Percentiles rank a stretch among this genome's conserved stretches.
Evolutionary conservation across 768 basidiomycete genomes (phyloP).

Genomic region (Serendipita vermifera): DNA sequence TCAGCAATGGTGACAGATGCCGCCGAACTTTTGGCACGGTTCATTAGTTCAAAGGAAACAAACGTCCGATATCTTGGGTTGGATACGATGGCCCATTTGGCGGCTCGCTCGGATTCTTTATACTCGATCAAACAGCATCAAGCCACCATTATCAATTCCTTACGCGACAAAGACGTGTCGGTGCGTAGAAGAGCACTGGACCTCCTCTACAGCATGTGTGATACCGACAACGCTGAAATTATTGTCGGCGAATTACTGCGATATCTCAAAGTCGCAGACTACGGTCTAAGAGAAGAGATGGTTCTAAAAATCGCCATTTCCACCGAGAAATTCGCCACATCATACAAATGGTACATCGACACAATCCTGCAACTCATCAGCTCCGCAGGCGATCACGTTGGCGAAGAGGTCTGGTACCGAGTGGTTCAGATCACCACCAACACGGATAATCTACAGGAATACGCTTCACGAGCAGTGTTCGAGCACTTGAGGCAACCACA

Average conservation of each 20-base stretch:
- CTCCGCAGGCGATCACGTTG: slow-evolving; percentile 95
- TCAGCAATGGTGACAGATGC: slow-evolving; percentile 81
- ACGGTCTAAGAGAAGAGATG: slow-evolving; percentile 94
- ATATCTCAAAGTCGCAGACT: slow-evolving; percentile 93
- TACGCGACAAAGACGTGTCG: slow-evolving; percentile 95
- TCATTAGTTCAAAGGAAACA: slow-evolving; percentile 96
- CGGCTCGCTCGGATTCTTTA: slow-evolving; percentile 82
- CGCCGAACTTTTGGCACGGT: slow-evolving; percentile 81
- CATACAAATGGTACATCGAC: slow-evolving; percentile 98
- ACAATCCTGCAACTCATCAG: slow-evolving; percentile 93
- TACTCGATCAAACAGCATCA: slow-evolving; percentile 92
- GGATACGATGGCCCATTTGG: slow-evolving; percentile 97
- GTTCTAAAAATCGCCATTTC: slow-evolving; percentile 96
- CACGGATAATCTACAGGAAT: slow-evolving; percentile 93
- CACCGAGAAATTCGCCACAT: slow-evolving; percentile 96
- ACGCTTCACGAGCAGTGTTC: slow-evolving; percentile 86
- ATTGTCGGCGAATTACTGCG: slow-evolving; percentile 91
- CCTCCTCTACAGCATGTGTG: slow-evolving; percentile 98
- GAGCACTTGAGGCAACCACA: slow-evolving; percentile 77
- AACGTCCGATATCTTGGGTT: slow-evolving; percentile 96
- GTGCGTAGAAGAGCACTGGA: slow-evolving; percentile 90
- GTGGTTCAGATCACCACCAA: slow-evolving; percentile 98
- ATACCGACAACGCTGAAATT: slow-evolving; percentile 87
- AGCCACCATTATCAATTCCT: slow-evolving; percentile 82
- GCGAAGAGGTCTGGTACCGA: slow-evolving; percentile 99